These are phyloP conservation scores for Fallopia convolvulus DNA, from an alignment of 148 eudicot species.

Conservation along the genomic window DNA sequence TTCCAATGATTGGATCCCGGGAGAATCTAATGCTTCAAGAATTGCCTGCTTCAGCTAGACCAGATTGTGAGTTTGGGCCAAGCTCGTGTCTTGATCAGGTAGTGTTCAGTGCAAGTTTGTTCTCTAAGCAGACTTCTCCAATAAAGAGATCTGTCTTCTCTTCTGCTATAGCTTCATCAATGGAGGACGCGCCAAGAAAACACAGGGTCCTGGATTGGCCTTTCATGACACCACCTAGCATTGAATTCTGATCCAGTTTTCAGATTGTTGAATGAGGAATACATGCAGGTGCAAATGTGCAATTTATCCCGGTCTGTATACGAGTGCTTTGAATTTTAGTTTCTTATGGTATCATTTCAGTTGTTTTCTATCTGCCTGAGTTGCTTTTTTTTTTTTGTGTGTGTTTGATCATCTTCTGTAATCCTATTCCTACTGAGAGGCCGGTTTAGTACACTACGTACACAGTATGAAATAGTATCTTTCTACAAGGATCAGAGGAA, in stretches of 20 bases:
- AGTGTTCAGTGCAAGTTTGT: neutral
- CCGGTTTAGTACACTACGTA: neutral
- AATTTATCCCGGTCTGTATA: neutral
- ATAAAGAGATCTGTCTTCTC: neutral
- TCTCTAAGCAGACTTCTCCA: constrained; percentile 1
- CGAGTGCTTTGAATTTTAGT: neutral
- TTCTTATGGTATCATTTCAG: neutral
- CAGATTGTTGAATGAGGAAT: constrained; percentile 5
- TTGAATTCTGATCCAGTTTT: neutral
- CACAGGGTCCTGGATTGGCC: neutral
- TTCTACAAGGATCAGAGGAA: neutral
- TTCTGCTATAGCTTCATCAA: neutral
- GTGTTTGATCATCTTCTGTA: neutral
- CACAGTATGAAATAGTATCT: constrained; percentile 4
- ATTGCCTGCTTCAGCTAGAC: neutral
- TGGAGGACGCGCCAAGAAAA: neutral
- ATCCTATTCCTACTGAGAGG: neutral
- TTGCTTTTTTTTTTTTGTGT: neutral
- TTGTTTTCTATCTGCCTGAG: neutral
- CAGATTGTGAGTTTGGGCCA: neutral
- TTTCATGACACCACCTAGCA: neutral
- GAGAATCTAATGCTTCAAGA: neutral
- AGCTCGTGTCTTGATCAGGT: constrained; percentile 6
- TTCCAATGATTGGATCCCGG: neutral
- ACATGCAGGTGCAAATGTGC: neutral